These are phyloP conservation scores for Podaxis rugospora DNA, from an alignment of 768 basidiomycete species.

Conservation along the genomic window DNA sequence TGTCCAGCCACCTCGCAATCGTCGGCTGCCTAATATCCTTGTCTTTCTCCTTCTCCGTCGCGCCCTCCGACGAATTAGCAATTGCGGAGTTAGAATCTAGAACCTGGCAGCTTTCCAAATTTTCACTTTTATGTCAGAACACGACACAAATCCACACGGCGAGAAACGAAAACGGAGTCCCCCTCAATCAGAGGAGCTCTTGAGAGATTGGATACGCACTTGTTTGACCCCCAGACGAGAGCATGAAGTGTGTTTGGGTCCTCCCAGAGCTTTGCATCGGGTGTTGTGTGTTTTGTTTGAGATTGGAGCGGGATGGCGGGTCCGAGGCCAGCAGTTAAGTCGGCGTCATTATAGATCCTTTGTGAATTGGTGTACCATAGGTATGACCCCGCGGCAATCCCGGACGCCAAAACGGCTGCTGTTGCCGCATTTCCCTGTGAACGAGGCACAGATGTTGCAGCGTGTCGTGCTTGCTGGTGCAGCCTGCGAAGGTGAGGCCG, in stretches of 20 bases:
- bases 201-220: constrained; percentile 32
- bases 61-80: background rate
- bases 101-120: constrained; percentile 29
- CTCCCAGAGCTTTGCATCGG: constrained; percentile 4
- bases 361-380: constrained; percentile 34
- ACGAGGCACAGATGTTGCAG: constrained; percentile 15
- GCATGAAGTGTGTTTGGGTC: constrained; percentile 35
- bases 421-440: constrained; percentile 14
- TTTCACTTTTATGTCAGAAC: background rate
- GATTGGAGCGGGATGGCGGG: constrained; percentile 10
- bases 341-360: constrained; percentile 28
- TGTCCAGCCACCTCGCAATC: constrained; percentile 53
- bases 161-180: background rate
- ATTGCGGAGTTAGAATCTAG: constrained; percentile 37
- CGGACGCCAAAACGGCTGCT: constrained; percentile 22
- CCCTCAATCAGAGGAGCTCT: background rate
- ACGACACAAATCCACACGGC: background rate
- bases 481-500: constrained; percentile 21
- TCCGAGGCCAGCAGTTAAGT: constrained; percentile 2
- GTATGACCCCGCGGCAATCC: constrained; percentile 28
- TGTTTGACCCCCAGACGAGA: constrained; percentile 75
- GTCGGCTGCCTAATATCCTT: constrained; percentile 44
- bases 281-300: constrained; percentile 14
- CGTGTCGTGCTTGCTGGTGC: constrained; percentile 21
- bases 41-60: constrained; percentile 7